Base-by-base conservation (phyloP, 805 yeast genomes). In the Isabelozyma gotoi region DNA sequence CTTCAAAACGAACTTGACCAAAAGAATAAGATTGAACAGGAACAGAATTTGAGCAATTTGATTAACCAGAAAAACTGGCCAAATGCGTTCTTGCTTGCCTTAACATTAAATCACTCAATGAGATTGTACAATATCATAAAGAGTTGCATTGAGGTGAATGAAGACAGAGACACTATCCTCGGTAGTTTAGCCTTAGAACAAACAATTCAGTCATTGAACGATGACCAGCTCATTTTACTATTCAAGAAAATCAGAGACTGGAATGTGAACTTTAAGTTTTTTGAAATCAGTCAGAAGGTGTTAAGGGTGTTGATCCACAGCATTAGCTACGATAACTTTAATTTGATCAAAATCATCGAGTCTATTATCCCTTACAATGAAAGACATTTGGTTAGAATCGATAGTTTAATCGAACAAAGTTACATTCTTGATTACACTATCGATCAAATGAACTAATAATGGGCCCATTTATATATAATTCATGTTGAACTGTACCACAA, bases 61-160 rank as follows among this genome's bases (percentile, higher is more conserved):
- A 80, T 94, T 41, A 73, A 75, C 39, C 68, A 76, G 40, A 80
- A 82, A 33, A 88, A 91, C 50, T 94, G 97, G 97, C 77, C 84
- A 31, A 82, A 85, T 52, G 99, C 98, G 0, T 88, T 94, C 58
- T 68, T 84, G 45, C 69, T 94, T 36, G 97, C 98, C 0, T 72
- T 94, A 55, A 81, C 88, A 5, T 72, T 94, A 49, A 88, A 92
- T 60, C 97, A 91, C 59, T 96, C 98, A 41, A 85, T 86, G 86
- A 76, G 91, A 56, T 68, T 94, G 37, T 87, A 88, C 62, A 82
- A 84, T 47, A 90, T 94, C 40, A 68, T 94, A 46, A 81, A 75
- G 52, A 77, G 79, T 46, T 77, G 85, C 36, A 74, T 85, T 40
- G 65, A 71, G 7, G 71, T 76, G n/a, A 67, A 70, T 34, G 70